Evolutionary conservation across 1,284 basidiomycete species (phyloP).

Genomic region (Cutaneotrichosporon cavernicola): DNA sequence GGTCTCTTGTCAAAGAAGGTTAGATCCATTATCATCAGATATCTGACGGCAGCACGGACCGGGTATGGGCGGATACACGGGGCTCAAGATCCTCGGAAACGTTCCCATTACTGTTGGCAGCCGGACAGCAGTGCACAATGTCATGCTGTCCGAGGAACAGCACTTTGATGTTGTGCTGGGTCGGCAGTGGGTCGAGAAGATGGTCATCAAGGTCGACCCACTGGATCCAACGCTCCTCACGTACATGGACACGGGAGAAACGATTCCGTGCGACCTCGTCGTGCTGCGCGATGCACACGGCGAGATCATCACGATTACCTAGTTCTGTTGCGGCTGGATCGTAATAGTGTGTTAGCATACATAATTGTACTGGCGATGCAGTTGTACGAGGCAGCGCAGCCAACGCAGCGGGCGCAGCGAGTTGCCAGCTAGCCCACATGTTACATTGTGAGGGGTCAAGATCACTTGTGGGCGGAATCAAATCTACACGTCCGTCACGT

Average conservation of each 20-base stretch:
- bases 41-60: constrained; percentile 36
- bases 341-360: constrained; percentile 1
- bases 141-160: constrained; percentile 79
- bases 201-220: constrained; percentile 74
- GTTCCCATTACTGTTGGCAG: constrained; percentile 64
- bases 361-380: constrained; percentile 1
- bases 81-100: constrained; percentile 62
- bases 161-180: constrained; percentile 97
- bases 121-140: constrained; percentile 56
- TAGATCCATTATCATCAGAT: not conserved
- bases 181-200: constrained; percentile 86
- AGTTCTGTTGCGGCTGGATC: constrained; percentile 20
- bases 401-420: too few relatives aligned
- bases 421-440: too few relatives aligned
- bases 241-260: constrained; percentile 94
- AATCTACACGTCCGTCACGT: not conserved
- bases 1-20: constrained; percentile 74
- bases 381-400: not conserved
- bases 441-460: too few relatives aligned
- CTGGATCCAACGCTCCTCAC: constrained; percentile 81
- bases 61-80: constrained; percentile 49
- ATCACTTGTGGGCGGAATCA: not conserved
- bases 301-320: constrained; percentile 82
- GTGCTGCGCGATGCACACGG: constrained; percentile 72
- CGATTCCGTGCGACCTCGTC: constrained; percentile 84